phyloP scores from a whole-genome alignment of 257 asterid species.

The Solanum dulcamara region DNA sequence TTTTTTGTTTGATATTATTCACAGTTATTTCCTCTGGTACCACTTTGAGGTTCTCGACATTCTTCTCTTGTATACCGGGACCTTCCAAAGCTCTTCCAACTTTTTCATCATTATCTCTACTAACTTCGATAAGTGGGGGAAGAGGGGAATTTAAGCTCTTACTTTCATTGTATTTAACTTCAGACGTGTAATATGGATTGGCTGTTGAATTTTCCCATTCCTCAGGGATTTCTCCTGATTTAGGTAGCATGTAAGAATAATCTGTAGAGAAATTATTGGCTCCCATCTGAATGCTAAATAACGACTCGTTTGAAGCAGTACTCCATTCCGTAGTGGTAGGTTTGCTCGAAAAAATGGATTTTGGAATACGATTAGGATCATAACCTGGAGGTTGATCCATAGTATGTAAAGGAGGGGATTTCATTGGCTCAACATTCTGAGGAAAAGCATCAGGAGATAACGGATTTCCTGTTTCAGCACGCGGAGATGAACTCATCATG shows the following conservation, averaged over 20 bases:
- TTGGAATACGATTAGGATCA: conserved; percentile 52
- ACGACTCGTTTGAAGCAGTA: conserved; percentile 58
- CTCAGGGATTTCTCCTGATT: neutral
- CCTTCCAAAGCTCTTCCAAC: neutral
- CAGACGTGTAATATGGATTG: neutral
- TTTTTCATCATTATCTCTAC: neutral
- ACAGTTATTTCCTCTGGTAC: neutral
- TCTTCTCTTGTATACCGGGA: neutral
- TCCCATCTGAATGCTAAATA: conserved; percentile 71
- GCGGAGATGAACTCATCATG: conserved; percentile 20
- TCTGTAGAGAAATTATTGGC: conserved; percentile 47
- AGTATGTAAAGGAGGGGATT: conserved; percentile 22
- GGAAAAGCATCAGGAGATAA: neutral
- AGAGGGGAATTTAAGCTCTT: neutral
- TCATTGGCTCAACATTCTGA: conserved; percentile 5
- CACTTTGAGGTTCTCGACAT: neutral
- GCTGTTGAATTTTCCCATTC: neutral
- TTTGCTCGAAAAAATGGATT: conserved; percentile 29
- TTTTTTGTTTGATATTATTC: neutral
- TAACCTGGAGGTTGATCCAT: conserved; percentile 25
- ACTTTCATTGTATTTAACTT: neutral
- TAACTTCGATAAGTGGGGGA: neutral
- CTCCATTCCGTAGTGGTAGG: conserved; percentile 60
- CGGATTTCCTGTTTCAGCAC: neutral
- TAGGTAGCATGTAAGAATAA: conserved; percentile 5